Evolutionary conservation across 257 asterid species (phyloP).

Genomic region (Penstemon barbatus): DNA sequence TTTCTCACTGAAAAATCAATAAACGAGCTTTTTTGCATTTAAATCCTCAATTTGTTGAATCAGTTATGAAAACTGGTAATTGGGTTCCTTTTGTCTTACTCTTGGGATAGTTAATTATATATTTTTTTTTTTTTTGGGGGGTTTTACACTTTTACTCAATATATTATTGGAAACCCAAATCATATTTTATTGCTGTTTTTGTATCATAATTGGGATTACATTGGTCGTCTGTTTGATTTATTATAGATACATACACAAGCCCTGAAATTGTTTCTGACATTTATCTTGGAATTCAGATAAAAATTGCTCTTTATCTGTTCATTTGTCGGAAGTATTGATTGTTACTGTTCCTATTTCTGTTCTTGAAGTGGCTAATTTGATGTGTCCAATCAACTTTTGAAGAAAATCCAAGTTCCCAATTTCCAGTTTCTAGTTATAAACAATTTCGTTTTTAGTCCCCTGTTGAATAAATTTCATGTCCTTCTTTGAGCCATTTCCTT

Average conservation of each 20-base stretch:
- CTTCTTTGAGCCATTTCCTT: neutral
- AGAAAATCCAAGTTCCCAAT: constrained; percentile 19
- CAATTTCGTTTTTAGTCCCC: neutral
- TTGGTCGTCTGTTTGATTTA: constrained; percentile 6
- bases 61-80: constrained; percentile 24
- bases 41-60: constrained; percentile 19
- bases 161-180: neutral
- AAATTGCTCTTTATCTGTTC: neutral
- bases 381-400: neutral
- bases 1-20: neutral
- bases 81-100: constrained; percentile 13
- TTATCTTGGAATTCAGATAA: constrained; percentile 3
- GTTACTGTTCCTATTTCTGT: neutral
- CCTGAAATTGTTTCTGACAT: neutral
- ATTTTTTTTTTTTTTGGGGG: neutral
- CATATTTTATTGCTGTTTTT: neutral
- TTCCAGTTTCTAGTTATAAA: neutral
- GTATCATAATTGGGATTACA: neutral
- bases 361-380: constrained; percentile 7
- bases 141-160: neutral
- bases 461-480: constrained; percentile 12
- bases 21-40: constrained; percentile 17
- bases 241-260: neutral
- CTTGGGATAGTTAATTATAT: constrained; percentile 3
- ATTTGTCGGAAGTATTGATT: constrained; percentile 1